Evolutionary conservation across 106 monocot species (phyloP), one percentile per base, ranked within the genome.

Genomic region (Dioscorea zingiberensis): DNA sequence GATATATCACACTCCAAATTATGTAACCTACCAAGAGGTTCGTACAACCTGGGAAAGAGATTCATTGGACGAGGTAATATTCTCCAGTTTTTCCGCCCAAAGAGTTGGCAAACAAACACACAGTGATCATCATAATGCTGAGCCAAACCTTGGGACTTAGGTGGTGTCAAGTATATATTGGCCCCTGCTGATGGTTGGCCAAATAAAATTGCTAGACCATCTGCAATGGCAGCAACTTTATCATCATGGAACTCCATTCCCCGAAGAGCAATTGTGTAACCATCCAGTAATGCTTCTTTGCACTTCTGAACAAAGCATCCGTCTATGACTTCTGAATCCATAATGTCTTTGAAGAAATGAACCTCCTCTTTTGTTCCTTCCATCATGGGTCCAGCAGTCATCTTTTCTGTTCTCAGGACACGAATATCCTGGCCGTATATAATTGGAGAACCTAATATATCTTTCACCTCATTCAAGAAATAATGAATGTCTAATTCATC

Each of bases 181-280:
- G 80, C 94, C 47, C 94, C 94, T 2, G 83, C 80, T n/a, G 90
- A 94, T 55, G 94, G 94, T 64, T 87, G 86, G 55, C 94, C 94
- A 80, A 94, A 90, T 44, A 94, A 47, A 46, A 58, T 61, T 14
- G 87, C 81, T 55, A 90, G 55, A 1, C 69, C 70, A 28, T 80
- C 69, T 27, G 80, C 70, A 62, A 87, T 55, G 53, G 77, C 60
- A 63, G 94, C 86, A 74, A 94, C 57, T 65, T 77, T 65, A 77
- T 62, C 73, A 60, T 21, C 73, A 13, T 90, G 74, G 30, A 94
- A 87, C 57, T 84, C 84, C 70, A 94, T 68, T 24, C 90, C 94
- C 56, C 87, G 81, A 23, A 94, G 47, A 24, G 94, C 90, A 79
- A 90, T 53, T 8, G 94, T 87, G 60, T 76, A 94, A 45, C 90